Evolutionary conservation across 257 asterid genomes (phyloP).

Genomic region (Fraxinus quadrangulata): DNA sequence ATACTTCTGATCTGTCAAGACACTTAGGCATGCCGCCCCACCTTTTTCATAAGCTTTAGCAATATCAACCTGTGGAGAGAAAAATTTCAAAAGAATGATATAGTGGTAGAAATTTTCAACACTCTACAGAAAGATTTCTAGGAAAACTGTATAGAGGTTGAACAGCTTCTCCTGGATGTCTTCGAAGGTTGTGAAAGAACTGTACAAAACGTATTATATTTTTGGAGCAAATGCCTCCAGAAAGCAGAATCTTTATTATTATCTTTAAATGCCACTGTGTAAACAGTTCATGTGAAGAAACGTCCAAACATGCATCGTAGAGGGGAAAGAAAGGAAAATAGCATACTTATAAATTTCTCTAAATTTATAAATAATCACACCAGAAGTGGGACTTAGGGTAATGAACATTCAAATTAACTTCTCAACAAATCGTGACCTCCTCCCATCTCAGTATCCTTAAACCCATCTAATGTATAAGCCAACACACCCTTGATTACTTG

Average conservation of each 20-base stretch:
- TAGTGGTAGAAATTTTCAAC: background rate
- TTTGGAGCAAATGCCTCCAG: background rate
- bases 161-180: background rate
- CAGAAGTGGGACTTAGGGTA: background rate
- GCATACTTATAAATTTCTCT: background rate
- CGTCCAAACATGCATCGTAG: too few relatives aligned
- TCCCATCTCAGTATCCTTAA: background rate
- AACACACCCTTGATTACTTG: background rate
- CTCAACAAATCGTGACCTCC: background rate
- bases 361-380: background rate
- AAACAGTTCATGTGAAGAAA: too few relatives aligned
- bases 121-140: background rate
- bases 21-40: slow-evolving; percentile 96
- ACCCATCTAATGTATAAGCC: background rate
- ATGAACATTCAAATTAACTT: background rate
- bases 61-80: slow-evolving; percentile 64
- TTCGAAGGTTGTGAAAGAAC: background rate
- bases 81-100: slow-evolving; percentile 24
- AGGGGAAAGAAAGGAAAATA: too few relatives aligned
- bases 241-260: too few relatives aligned
- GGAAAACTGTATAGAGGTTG: background rate
- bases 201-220: background rate
- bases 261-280: too few relatives aligned
- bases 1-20: slow-evolving; percentile 76
- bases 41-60: slow-evolving; percentile 95